Percentiles rank a stretch among this genome's conserved stretches.
These are phyloP conservation scores for Wickerhamomyces xylosicus DNA, from an alignment of 805 yeast genomes.

Conservation along the genomic window DNA sequence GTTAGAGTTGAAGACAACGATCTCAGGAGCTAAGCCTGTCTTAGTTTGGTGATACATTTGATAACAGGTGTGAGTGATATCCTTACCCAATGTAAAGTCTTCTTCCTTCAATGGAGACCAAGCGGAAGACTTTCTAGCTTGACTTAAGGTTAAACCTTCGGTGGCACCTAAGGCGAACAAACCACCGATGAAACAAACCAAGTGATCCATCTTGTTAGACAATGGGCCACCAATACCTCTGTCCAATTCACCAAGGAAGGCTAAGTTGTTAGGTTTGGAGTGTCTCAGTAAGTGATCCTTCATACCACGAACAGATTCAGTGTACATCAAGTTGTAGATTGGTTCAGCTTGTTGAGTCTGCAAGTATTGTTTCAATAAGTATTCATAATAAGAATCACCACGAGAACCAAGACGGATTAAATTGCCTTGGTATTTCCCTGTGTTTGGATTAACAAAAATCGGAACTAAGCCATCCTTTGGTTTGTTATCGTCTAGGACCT, in stretches of 20 bases:
- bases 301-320: slow-evolving; percentile 69
- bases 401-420: slow-evolving; percentile 78
- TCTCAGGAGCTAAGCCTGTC: slow-evolving; percentile 84
- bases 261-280: slow-evolving; percentile 51
- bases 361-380: slow-evolving; percentile 73
- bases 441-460: slow-evolving; percentile 63
- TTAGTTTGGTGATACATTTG: slow-evolving; percentile 65
- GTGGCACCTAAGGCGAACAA: slow-evolving; percentile 85
- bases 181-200: slow-evolving; percentile 89
- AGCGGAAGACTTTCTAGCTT: slow-evolving; percentile 40
- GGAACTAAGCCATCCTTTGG: slow-evolving; percentile 76
- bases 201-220: slow-evolving; percentile 79
- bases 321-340: slow-evolving; percentile 64
- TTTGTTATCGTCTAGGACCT: slow-evolving; percentile 52
- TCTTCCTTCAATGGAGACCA: slow-evolving; percentile 53
- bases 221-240: slow-evolving; percentile 51
- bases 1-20: slow-evolving; percentile 69
- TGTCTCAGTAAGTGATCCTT: slow-evolving; percentile 50
- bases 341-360: slow-evolving; percentile 57
- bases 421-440: slow-evolving; percentile 56
- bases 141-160: slow-evolving; percentile 46
- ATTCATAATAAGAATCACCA: slow-evolving; percentile 91
- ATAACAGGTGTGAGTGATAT: slow-evolving; percentile 72
- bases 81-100: slow-evolving; percentile 64
- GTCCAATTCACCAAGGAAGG: slow-evolving; percentile 72